Evolutionary conservation across 1,284 basidiomycete genomes (phyloP).

Genomic region (Volvariella surrecta): DNA sequence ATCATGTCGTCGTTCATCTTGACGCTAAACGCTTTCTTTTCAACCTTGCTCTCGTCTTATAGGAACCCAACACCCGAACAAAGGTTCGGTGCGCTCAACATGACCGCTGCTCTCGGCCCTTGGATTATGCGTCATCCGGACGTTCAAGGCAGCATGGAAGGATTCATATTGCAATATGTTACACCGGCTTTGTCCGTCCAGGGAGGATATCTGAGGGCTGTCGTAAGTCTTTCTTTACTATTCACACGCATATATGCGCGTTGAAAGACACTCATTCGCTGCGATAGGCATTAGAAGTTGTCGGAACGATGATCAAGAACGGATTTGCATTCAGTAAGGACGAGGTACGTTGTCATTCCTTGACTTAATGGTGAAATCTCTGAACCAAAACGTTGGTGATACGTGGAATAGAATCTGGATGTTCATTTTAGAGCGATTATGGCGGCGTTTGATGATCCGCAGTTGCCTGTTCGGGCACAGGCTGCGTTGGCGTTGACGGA

Average conservation of each 20-base stretch:
- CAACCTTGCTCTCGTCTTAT: background rate
- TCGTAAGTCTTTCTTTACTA: constrained; percentile 39
- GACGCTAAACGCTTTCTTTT: background rate
- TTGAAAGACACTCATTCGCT: too few species aligned
- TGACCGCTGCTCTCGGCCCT: constrained; percentile 65
- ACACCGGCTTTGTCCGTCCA: constrained; percentile 57
- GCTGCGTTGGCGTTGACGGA: constrained; percentile 78
- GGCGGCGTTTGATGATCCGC: constrained; percentile 58
- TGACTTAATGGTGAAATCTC: constrained; percentile 1
- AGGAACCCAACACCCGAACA: constrained; percentile 52
- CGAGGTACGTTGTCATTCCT: constrained; percentile 32
- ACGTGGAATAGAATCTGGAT: constrained; percentile 43
- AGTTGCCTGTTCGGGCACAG: constrained; percentile 81
- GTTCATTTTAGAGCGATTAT: constrained; percentile 57
- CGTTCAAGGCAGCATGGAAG: constrained; percentile 68
- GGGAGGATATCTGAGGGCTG: constrained; percentile 67
- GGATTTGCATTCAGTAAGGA: constrained; percentile 59
- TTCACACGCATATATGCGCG: too few species aligned
- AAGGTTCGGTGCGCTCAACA: constrained; percentile 77
- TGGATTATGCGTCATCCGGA: constrained; percentile 78
- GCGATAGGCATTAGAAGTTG: constrained; percentile 77
- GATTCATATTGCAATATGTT: constrained; percentile 66
- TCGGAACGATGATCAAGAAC: constrained; percentile 63
- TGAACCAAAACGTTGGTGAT: background rate
- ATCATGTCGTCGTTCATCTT: background rate